A percentile compares a stretch with the other conserved stretches of the same genome.
phyloP scores from a whole-genome alignment of 495 filamentous ascomycete species.

The Barbatosphaeria neglecta region DNA sequence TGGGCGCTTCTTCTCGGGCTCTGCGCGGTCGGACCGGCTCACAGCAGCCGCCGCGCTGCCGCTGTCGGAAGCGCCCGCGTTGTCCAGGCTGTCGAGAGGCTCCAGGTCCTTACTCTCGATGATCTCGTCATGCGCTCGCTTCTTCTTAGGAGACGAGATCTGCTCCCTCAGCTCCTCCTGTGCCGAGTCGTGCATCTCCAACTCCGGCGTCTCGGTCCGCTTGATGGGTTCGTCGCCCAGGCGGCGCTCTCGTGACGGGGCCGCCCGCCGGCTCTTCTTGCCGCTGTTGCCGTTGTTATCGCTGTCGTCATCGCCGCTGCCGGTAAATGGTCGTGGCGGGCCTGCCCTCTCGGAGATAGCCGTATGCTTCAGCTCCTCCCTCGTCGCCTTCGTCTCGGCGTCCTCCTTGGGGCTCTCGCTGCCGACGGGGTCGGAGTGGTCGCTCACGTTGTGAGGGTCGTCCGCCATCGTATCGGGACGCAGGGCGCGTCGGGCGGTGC shows the following conservation, averaged over 20 bases:
- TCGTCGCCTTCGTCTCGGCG: slow-evolving; percentile 41
- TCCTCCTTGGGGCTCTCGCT: slow-evolving; percentile 27
- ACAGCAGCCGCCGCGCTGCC: slow-evolving; percentile 12
- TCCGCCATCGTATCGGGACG: slow-evolving; percentile 27
- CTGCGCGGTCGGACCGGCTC: slow-evolving; percentile 30
- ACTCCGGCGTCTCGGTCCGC: slow-evolving; percentile 18
- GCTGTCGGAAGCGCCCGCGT: slow-evolving; percentile 25
- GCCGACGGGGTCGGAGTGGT: slow-evolving; percentile 16
- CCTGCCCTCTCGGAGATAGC: slow-evolving; percentile 37
- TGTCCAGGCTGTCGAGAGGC: slow-evolving; percentile 12
- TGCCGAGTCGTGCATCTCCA: slow-evolving; percentile 13
- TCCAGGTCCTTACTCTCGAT: slow-evolving; percentile 25
- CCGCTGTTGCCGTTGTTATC: slow-evolving; percentile 11
- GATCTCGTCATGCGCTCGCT: slow-evolving; percentile 41
- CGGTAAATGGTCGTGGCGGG: too few species aligned
- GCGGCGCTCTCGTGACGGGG: neutral
- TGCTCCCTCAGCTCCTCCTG: slow-evolving; percentile 30
- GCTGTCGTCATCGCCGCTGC: slow-evolving; percentile 4
- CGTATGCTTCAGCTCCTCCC: slow-evolving; percentile 43
- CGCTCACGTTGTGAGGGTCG: slow-evolving; percentile 20
- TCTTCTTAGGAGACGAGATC: slow-evolving; percentile 45
- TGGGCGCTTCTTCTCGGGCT: slow-evolving; percentile 46
- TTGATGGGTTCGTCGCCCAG: slow-evolving; percentile 2
- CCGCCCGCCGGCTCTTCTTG: neutral
- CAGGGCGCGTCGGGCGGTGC: too few species aligned